Base-by-base conservation (phyloP, 208 protist species). In the Trypanosoma scelopori region DNA sequence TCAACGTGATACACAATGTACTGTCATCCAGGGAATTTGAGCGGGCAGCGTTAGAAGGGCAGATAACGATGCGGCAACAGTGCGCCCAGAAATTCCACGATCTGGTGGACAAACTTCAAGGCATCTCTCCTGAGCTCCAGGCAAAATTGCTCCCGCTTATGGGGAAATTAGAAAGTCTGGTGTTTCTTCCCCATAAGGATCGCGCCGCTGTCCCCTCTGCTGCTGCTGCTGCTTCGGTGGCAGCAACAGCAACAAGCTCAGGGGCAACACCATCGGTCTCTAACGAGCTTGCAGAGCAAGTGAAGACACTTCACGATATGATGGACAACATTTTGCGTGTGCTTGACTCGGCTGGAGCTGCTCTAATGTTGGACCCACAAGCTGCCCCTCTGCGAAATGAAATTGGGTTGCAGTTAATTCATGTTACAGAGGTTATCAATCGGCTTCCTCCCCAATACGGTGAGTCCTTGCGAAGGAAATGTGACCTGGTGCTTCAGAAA, bases 281-380 rank as follows among this genome's bases (percentile, higher is more conserved):
- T 23, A 25, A 22, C 7, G 41, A 32, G 1, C 28, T 74, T 15
- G 23, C 25, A 30, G 28, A 59, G 55, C 69, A 74, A 37, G 23
- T 83, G n/a, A 55, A 28, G 28, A 73, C 73, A 20, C 66, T 93
- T 22, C 76, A 91, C 57, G 62, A 50, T 15, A 91, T 91, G 82
- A 46, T 91, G 32, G 80, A 91, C 59, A 67, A 76, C 18, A 91
- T 93, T 64, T 30, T 84, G 0, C 63, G 65, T 9, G 58, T 89
- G 23, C 65, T 93, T 25, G 51, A 74, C 25, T 85, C 76, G 6
- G 62, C 74, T 7, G 74, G 77, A 0, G 41, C 78, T 12, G 39
- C 35, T 22, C 42, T 70, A 27, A 61, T 81, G 0, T 25, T 68
- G 2, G 45, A 68, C 25, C 72, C 58, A 3, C 76, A 84, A 28